Percentiles rank a stretch among this genome's conserved stretches.
These are phyloP conservation scores for Ogataea dorogensis DNA, from an alignment of 805 yeast genomes.

Conservation along the genomic window DNA sequence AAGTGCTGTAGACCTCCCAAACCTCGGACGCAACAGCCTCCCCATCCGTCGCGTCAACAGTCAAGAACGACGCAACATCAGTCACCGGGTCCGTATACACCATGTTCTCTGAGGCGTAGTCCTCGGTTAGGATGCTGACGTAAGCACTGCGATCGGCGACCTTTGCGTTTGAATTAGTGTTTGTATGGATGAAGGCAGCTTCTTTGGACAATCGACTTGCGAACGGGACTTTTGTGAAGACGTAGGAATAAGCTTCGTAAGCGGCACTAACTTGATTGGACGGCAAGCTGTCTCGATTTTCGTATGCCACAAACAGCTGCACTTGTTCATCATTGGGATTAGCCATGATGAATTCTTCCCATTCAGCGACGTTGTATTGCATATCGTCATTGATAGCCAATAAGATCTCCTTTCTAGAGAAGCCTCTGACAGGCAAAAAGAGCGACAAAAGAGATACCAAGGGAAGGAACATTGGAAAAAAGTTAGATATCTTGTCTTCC, in stretches of 20 bases:
- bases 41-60: conserved; percentile 1
- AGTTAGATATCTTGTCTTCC: background rate
- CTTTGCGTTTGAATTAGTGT: conserved; percentile 12
- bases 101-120: conserved; percentile 5
- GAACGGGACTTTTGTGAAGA: conserved; percentile 18
- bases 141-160: conserved; percentile 9
- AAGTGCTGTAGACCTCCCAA: conserved; percentile 9
- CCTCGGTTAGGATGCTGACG: conserved; percentile 12
- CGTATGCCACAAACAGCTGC: conserved; percentile 8
- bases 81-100: conserved; percentile 8
- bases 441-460: background rate
- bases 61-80: conserved; percentile 1
- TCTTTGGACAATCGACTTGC: conserved; percentile 12
- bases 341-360: conserved; percentile 11
- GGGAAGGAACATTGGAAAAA: background rate
- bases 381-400: conserved; percentile 15
- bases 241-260: conserved; percentile 10
- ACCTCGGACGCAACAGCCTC: conserved; percentile 6
- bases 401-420: conserved; percentile 9
- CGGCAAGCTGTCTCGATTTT: conserved; percentile 2
- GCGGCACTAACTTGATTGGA: conserved; percentile 6
- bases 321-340: conserved; percentile 8
- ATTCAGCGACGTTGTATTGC: conserved; percentile 13
- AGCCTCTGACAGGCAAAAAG: conserved; percentile 2
- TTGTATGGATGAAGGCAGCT: conserved; percentile 15